These are phyloP conservation scores for Pyricularia grisea DNA, from an alignment of 2,329 filamentous ascomycete genomes.

Conservation along the genomic window DNA sequence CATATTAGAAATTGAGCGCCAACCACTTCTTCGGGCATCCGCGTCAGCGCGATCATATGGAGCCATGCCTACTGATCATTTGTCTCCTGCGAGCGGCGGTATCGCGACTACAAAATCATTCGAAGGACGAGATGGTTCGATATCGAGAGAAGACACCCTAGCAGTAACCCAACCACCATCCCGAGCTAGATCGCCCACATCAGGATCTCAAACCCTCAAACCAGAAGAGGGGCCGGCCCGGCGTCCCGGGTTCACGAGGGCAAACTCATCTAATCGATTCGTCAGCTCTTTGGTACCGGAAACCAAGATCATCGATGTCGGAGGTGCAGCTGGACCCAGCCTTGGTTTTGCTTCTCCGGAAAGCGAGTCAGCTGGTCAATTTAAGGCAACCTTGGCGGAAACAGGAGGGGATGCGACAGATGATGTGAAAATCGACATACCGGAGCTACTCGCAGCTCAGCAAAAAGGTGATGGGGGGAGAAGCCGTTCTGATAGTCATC, in stretches of 20 bases:
- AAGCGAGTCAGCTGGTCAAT: constrained; percentile 20
- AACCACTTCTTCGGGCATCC: neutral
- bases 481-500: neutral
- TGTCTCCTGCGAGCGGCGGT: neutral
- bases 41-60: neutral
- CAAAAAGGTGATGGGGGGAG: neutral
- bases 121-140: neutral
- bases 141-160: neutral
- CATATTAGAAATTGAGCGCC: neutral
- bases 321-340: constrained; percentile 51
- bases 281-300: constrained; percentile 65
- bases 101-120: neutral
- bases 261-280: constrained; percentile 51
- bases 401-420: constrained; percentile 10
- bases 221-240: constrained; percentile 7
- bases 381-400: constrained; percentile 13
- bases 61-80: neutral
- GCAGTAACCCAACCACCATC: neutral
- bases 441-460: constrained; percentile 26
- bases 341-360: constrained; percentile 63
- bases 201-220: neutral
- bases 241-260: constrained; percentile 26
- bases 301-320: constrained; percentile 55
- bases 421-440: constrained; percentile 32
- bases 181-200: neutral